Base-by-base conservation (phyloP, 2,329 filamentous ascomycete species). In the Trichoderma koningii region DNA sequence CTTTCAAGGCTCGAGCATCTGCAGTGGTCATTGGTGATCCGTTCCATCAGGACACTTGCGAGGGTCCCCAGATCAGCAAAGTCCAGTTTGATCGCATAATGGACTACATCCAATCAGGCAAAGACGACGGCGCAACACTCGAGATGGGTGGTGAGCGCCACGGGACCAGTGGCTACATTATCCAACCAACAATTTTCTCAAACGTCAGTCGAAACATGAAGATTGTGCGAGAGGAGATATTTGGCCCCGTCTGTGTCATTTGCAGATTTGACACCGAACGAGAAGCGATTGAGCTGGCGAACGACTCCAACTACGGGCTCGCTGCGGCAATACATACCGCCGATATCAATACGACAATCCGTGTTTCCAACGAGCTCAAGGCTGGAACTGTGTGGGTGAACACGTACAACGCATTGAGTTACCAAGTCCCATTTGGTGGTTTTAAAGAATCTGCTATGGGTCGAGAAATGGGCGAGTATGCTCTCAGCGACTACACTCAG, bases 121-220 rank as follows among this genome's bases (percentile, higher is more conserved):
- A 85, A 62, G 89, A 95, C 71, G 91, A 91, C 7, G 91, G 91
- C 44, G 90, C 80, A 6, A 87, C 86, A 72, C 79, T 94, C 41
- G 74, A 91, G 30, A 76, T 87, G 34, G 90, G 91, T 48, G 92
- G 92, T 1, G 75, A 77, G n/a, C 47, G 47, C 15, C 34, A 52
- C 21, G 30, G 34, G 7, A 61, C 44, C 3, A 92, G 92, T 2
- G 51, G 88, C 87, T 19, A 81, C 75, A 92, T 90, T 79, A 91
- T 86, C 76, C 82, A 88, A 67, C 87, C 87, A 0, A 92, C 89
- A 0, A 85, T 92, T 19, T 82, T 93, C 63, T 83, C 85, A 21
- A 87, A 86, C 44, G 68, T 75, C 15, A 66, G 66, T 7, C 38
- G 62, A 1, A 65, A 68, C 0, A 71, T 70, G 55, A 60, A 44